A percentile compares a stretch with the other conserved stretches of the same genome.
Conservation (phyloP, 108 stramenopile species). For the Nitzschia inconspicua region DNA sequence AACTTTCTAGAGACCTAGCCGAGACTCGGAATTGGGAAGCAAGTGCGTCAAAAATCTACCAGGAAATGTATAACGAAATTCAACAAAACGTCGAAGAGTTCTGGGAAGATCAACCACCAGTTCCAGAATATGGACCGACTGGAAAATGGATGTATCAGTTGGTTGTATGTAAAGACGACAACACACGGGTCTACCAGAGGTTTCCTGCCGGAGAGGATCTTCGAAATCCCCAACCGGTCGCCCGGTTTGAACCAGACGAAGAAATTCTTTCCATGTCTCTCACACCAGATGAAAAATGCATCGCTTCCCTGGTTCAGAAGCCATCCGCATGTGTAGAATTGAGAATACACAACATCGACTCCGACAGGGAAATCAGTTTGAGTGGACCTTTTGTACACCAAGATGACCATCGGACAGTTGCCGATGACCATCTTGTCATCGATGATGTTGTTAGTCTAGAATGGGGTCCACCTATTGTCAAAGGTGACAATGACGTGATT, state of each 20-base stretch:
- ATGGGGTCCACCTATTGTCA: slow-evolving; percentile 15
- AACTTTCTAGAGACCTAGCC: slow-evolving; percentile 8
- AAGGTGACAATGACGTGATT: background rate
- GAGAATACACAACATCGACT: slow-evolving; percentile 17
- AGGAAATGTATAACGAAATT: background rate
- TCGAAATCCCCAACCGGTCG: background rate
- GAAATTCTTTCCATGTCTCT: slow-evolving; percentile 29
- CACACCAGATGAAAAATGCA: slow-evolving; percentile 22
- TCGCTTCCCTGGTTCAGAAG: slow-evolving; percentile 15
- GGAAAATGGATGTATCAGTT: slow-evolving; percentile 19
- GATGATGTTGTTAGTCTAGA: slow-evolving; percentile 18
- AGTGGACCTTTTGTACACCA: background rate
- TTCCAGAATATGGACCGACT: slow-evolving; percentile 22
- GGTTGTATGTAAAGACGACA: background rate
- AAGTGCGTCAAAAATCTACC: background rate
- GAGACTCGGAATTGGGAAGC: background rate
- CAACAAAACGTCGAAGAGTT: background rate
- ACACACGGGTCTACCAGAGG: slow-evolving; percentile 8
- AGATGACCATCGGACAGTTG: background rate
- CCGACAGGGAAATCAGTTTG: background rate
- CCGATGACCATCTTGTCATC: too few species aligned
- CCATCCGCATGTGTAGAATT: background rate
- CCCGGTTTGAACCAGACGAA: slow-evolving; percentile 3
- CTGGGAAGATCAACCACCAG: background rate
- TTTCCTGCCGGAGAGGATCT: background rate